Evolutionary conservation across 2,329 filamentous ascomycete species (phyloP).

Genomic region (Ampelomyces quisqualis): DNA sequence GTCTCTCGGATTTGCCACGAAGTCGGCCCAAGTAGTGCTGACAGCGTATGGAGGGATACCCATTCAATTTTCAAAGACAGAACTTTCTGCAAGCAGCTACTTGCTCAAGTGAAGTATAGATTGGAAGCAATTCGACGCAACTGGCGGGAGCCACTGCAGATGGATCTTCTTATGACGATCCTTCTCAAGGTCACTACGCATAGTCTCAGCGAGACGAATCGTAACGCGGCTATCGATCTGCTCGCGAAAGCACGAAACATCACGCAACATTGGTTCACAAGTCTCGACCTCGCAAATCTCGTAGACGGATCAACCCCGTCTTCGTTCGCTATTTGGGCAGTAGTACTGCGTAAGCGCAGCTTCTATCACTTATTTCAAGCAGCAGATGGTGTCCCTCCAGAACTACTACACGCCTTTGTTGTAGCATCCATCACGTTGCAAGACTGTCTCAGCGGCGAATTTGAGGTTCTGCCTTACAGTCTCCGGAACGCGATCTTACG

Average conservation of each 20-base stretch:
- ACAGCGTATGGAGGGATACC: constrained; percentile 43
- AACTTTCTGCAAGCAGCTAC: constrained; percentile 52
- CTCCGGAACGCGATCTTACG: constrained; percentile 48
- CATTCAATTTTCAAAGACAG: constrained; percentile 56
- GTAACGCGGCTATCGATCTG: constrained; percentile 23
- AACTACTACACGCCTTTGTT: constrained; percentile 37
- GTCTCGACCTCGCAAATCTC: constrained; percentile 43
- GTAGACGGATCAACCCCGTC: background rate
- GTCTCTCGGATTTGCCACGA: constrained; percentile 57
- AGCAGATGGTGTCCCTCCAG: background rate
- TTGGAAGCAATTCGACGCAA: constrained; percentile 54
- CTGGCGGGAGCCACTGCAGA: constrained; percentile 60
- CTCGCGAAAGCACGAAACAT: constrained; percentile 49
- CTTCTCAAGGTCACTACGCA: constrained; percentile 46
- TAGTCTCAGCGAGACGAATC: constrained; percentile 15
- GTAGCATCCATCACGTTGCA: constrained; percentile 50
- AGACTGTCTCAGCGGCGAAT: constrained; percentile 48
- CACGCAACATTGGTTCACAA: constrained; percentile 55
- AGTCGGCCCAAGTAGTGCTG: constrained; percentile 52
- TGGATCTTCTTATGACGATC: constrained; percentile 60
- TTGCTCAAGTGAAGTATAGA: constrained; percentile 51
- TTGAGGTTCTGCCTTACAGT: constrained; percentile 34
- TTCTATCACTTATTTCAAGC: background rate
- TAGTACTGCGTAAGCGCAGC: constrained; percentile 58
- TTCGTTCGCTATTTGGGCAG: constrained; percentile 55